Conservation (phyloP, 169 alveolate genomes). For the Cyclospora cayetanensis region DNA sequence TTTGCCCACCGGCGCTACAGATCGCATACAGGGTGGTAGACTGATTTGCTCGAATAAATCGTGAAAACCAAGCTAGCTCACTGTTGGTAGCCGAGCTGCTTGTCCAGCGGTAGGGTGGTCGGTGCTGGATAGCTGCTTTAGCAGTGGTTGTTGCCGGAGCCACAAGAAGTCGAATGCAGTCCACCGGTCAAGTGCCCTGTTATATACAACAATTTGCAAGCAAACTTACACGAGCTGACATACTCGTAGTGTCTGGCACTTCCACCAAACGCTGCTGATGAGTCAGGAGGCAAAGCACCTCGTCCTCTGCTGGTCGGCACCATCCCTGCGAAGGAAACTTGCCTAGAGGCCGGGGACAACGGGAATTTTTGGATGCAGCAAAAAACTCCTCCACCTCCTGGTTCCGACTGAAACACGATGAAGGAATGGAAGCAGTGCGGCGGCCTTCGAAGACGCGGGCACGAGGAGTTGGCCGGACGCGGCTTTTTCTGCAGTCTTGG, state of each 20-base stretch:
- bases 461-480: neutral
- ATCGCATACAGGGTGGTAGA: too few species aligned
- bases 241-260: neutral
- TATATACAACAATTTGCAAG: neutral
- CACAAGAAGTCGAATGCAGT: constrained; percentile 38
- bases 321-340: constrained; percentile 40
- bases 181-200: constrained; percentile 28
- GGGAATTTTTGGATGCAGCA: constrained; percentile 29
- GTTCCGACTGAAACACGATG: neutral
- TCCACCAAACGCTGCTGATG: constrained; percentile 9
- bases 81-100: neutral
- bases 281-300: neutral
- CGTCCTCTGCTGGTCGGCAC: constrained; percentile 62
- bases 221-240: neutral
- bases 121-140: constrained; percentile 41
- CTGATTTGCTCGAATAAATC: neutral
- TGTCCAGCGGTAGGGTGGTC: constrained; percentile 35
- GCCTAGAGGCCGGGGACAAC: constrained; percentile 51
- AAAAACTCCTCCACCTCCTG: constrained; percentile 52
- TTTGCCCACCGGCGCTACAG: too few species aligned
- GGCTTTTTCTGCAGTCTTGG: constrained; percentile 33
- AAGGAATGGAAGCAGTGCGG: constrained; percentile 23
- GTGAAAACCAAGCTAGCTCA: constrained; percentile 60
- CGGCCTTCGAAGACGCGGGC: neutral
- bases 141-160: constrained; percentile 63